Evolutionary conservation across 129 eudicot species (phyloP), one percentile per base, ranked within the genome.

Genomic region (Mikania micrantha): DNA sequence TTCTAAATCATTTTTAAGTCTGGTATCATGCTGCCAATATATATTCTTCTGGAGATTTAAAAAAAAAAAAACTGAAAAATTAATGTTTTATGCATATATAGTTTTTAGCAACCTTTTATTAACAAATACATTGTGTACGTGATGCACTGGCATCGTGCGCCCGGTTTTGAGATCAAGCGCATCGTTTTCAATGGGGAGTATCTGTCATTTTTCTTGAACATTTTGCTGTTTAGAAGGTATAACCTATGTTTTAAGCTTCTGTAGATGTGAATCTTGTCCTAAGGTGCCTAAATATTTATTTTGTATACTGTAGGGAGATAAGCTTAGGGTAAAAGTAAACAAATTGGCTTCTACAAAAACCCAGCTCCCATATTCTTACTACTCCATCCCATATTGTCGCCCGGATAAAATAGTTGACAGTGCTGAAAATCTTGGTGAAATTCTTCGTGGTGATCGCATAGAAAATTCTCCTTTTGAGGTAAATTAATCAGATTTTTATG

Each of bases 401-500:
- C 95, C 95, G 3, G 28, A 73, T 10, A 76, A 66, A 31, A 79
- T 87, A 17, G 80, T 61, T 6, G 88, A 84, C 66, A 79, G 83
- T 47, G 84, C 90, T 59, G 94, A 86, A 59, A 83, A 86, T 78
- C 81, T 83, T 35, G 93, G 88, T 41, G 93, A 86, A 78, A 86
- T 84, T 74, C 87, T 85, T 69, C 84, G 80, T 39, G 88, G 95
- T 60, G 87, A 82, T 69, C 88, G 87, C 6, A 80, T 82, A 66
- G 91, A 88, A 79, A 85, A 79, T 50, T 88, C 91, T 35, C 88
- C 86, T 0, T 88, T 85, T 58, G 85, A 59, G 87, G 95, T 88
- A 66, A 73, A 80, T 20, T 47, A 4, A 4, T 17, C 39, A 48
- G 75, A 4, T 36, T 49, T 60, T 56, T 2, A 2, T 17, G 32